Evolutionary conservation across 306 rosid species (phyloP).

Genomic region (Vigna hirtella): DNA sequence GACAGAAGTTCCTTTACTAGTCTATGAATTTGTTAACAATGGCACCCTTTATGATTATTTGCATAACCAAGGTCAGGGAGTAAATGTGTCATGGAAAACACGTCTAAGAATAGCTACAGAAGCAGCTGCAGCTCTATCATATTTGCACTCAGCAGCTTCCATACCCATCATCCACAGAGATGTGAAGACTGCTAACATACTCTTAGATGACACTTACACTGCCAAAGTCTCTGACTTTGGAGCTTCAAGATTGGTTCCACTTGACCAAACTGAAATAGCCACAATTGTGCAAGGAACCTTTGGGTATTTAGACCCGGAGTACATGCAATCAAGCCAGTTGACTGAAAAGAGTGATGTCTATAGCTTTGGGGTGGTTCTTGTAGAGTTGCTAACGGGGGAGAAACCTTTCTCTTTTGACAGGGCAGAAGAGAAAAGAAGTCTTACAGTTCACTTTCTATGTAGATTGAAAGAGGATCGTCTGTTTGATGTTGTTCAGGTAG

Average conservation of each 20-base stretch:
- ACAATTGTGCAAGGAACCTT: constrained; percentile 26
- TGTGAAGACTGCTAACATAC: not conserved
- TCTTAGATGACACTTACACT: not conserved
- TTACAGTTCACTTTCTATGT: constrained; percentile 23
- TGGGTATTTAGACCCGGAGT: constrained; percentile 19
- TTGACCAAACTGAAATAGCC: constrained; percentile 23
- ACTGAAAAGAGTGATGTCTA: not conserved
- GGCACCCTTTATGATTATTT: constrained; percentile 26
- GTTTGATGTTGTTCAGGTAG: not conserved
- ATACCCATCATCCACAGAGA: constrained; percentile 19
- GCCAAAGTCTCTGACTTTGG: constrained; percentile 2
- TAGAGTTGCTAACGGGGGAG: constrained; percentile 6
- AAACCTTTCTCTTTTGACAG: not conserved
- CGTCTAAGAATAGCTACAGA: constrained; percentile 29
- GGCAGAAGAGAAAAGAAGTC: constrained; percentile 34
- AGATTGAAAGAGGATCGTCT: not conserved
- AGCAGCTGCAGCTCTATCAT: not conserved
- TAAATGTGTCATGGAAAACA: not conserved
- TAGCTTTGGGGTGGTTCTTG: constrained; percentile 2
- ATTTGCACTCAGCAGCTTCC: not conserved
- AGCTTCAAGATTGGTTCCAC: constrained; percentile 29
- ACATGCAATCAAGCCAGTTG: constrained; percentile 1
- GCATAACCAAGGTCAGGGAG: not conserved
- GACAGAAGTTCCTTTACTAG: not conserved
- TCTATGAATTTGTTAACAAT: not conserved